Evolutionary conservation across 73 alveolate genomes (phyloP).

Genomic region (Tetrahymena elliotti): DNA sequence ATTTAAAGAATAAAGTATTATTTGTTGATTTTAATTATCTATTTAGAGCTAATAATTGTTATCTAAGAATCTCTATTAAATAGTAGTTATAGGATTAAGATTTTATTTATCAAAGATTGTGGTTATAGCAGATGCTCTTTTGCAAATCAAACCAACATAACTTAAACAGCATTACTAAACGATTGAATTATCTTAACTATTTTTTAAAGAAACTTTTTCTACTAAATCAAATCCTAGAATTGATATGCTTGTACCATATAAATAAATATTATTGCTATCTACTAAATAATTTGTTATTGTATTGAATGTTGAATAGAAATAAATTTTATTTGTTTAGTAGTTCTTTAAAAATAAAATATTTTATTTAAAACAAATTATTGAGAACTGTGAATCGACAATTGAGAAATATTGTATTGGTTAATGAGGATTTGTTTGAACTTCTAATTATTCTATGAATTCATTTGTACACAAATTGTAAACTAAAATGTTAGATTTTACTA

Average conservation of each 20-base stretch:
- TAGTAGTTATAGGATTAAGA: background rate
- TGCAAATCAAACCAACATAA: background rate
- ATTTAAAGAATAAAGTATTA: background rate
- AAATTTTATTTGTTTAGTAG: background rate
- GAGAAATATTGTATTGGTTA: background rate
- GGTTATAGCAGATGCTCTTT: background rate
- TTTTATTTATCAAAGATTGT: background rate
- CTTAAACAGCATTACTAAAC: background rate
- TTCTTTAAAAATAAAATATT: background rate
- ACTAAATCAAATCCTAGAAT: background rate
- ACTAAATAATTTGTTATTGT: background rate
- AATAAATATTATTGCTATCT: background rate
- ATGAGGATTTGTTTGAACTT: background rate
- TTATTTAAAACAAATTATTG: background rate
- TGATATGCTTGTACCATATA: background rate
- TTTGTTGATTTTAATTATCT: background rate
- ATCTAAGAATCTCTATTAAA: background rate
- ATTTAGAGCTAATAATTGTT: background rate
- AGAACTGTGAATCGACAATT: background rate
- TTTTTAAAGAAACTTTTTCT: background rate
- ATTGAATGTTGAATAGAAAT: background rate
- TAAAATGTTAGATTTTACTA: background rate
- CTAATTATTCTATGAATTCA: background rate
- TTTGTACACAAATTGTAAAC: background rate
- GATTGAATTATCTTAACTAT: background rate